A percentile compares a stretch with the other conserved stretches of the same genome.
phyloP scores from a whole-genome alignment of 2,329 filamentous ascomycete genomes.

The Botrytis cinerea region DNA sequence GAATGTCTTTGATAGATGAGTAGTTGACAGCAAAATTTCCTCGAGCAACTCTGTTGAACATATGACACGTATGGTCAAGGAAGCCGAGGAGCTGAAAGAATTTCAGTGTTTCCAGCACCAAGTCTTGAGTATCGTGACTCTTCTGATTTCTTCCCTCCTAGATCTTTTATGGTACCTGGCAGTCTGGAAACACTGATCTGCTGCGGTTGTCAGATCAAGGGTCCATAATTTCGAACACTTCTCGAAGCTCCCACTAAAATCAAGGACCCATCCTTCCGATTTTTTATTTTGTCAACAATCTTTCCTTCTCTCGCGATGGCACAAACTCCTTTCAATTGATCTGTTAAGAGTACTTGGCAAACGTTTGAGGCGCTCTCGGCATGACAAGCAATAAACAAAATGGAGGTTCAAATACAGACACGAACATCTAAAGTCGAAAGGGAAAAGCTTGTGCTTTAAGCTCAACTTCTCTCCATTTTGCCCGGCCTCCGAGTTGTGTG shows the following conservation, averaged over 20 bases:
- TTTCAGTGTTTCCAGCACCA: background rate
- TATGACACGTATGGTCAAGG: background rate
- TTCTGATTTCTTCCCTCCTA: background rate
- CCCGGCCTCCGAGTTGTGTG: background rate
- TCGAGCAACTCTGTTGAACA: background rate
- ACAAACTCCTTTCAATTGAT: background rate
- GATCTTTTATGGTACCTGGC: background rate
- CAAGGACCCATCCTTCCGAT: background rate
- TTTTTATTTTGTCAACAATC: background rate
- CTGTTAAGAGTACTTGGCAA: background rate
- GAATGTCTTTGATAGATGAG: background rate
- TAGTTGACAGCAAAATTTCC: background rate
- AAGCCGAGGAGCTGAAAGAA: background rate
- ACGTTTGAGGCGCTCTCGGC: background rate
- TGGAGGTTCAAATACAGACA: background rate
- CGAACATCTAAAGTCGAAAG: background rate
- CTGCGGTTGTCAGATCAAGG: background rate
- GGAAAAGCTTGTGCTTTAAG: background rate
- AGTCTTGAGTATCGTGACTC: background rate
- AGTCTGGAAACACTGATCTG: background rate
- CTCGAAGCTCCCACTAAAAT: background rate
- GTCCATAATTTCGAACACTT: constrained; percentile 2
- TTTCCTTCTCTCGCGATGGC: background rate
- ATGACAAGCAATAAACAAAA: background rate
- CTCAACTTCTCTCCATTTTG: constrained; percentile 2